Percentiles rank a stretch among this genome's conserved stretches.
Evolutionary conservation across 306 rosid genomes (phyloP).

Genomic region (Hylodesmum podocarpum): DNA sequence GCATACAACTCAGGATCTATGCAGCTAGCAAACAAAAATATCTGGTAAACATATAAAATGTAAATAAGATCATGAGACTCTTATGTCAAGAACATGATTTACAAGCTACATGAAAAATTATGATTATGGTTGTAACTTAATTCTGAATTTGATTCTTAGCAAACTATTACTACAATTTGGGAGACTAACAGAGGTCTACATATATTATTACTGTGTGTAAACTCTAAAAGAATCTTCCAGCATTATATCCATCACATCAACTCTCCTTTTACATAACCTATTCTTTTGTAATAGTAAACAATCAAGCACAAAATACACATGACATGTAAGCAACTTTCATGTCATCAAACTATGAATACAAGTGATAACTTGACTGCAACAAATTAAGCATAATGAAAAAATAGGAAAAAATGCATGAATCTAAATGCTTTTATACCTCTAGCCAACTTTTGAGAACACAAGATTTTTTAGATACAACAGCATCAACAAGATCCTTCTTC

Average conservation of each 20-base stretch:
- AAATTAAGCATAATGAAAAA: background rate
- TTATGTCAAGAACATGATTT: slow-evolving; percentile 10
- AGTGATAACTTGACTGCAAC: slow-evolving; percentile 5
- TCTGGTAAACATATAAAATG: slow-evolving; percentile 16
- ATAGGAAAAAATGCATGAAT: slow-evolving; percentile 22
- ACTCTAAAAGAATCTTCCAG: background rate
- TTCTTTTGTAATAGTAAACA: background rate
- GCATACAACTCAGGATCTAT: background rate
- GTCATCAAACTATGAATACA: slow-evolving; percentile 10
- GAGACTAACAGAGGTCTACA: background rate
- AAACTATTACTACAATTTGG: background rate
- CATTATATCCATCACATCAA: background rate
- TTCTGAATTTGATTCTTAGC: background rate
- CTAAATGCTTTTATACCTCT: slow-evolving; percentile 56
- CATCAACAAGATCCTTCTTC: slow-evolving; percentile 63
- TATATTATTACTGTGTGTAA: slow-evolving; percentile 6
- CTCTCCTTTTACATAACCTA: background rate
- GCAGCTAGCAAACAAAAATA: background rate
- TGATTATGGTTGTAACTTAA: slow-evolving; percentile 21
- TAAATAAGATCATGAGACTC: background rate
- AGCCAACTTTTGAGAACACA: slow-evolving; percentile 75
- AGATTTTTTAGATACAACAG: slow-evolving; percentile 63
- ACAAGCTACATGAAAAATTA: slow-evolving; percentile 3
- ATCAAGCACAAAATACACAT: slow-evolving; percentile 15
- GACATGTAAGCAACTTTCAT: slow-evolving; percentile 6